These are phyloP conservation scores for Hirschfeldia incana DNA, from an alignment of 345 rosid genomes.

Conservation along the genomic window DNA sequence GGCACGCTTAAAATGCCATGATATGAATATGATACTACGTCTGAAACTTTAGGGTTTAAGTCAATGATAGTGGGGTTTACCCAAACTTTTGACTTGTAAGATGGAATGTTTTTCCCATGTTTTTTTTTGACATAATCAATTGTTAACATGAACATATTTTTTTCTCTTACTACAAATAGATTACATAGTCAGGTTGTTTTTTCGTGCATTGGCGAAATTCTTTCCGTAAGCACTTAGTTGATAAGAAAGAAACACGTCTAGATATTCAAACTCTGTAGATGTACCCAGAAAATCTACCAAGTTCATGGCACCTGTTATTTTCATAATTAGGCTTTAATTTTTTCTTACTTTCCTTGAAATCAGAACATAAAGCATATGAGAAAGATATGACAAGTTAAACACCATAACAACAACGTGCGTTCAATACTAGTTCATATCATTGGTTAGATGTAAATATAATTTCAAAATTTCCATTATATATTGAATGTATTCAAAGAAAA, in stretches of 20 bases:
- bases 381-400: slow-evolving; percentile 11
- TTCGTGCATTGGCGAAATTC: slow-evolving; percentile 35
- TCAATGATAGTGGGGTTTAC: slow-evolving; percentile 27
- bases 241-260: slow-evolving; percentile 39
- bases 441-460: background rate
- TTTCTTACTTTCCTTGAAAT: slow-evolving; percentile 6
- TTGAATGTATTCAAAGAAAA: background rate
- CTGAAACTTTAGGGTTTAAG: slow-evolving; percentile 10
- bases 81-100: slow-evolving; percentile 26
- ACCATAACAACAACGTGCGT: slow-evolving; percentile 11
- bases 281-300: slow-evolving; percentile 5
- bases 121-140: slow-evolving; percentile 10
- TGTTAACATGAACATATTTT: background rate
- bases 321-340: slow-evolving; percentile 23
- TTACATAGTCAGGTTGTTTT: background rate
- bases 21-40: slow-evolving; percentile 16
- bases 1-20: slow-evolving; percentile 20
- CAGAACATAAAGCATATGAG: background rate
- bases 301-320: slow-evolving; percentile 40
- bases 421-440: background rate
- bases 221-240: slow-evolving; percentile 19
- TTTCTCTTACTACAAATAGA: slow-evolving; percentile 11
- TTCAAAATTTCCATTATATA: background rate
- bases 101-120: slow-evolving; percentile 20
- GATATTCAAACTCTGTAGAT: slow-evolving; percentile 22